Evolutionary conservation across 2,329 filamentous ascomycete species (phyloP), one percentile per base, ranked within the genome.

Genomic region (Ophiostoma novo-ulmi): DNA sequence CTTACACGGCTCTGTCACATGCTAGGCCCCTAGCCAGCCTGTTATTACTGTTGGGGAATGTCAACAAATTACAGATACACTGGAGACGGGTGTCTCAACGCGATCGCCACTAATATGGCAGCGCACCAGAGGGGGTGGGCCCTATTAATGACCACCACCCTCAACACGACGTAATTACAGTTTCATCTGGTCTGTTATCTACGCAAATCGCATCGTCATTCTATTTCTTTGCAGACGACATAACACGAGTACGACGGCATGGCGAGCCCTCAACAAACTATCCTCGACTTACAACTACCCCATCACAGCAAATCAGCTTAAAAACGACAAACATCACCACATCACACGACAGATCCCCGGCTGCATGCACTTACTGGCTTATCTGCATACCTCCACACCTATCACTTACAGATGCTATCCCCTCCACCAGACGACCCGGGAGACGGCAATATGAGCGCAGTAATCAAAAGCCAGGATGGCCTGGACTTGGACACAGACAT

Each of bases 21-120:
- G 63, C 63, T 65, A 48, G 44, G 44, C 44, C n/a, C 5, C 38
- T 20, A 48, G 44, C 31, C 31, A 31, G 44, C 44, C 55, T 22
- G 52, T 10, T 22, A 20, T 41, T 39, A 65, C 63, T 65, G 63
- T 65, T 65, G 63, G 63, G 63, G 63, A 65, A 65, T 65, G 63
- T 39, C 20, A 39, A 39, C 63, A 63, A 63, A 63, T 63, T 63
- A 63, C 58, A n/a, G n/a, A n/a, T n/a, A n/a, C n/a, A 63, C 58
- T 63, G 61, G 61, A n/a, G 35, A 38, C 63, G 14, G 61, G 31
- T 41, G 63, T 36, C 63, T 65, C 63, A 65, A 65, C 63, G 7
- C 63, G 63, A 65, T 39, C 63, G 63, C 61, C 61, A n/a, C 61
- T 26, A 26, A 26, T 48, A 14, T 55, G 26, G 26, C 52, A 58